A percentile compares a stretch with the other conserved stretches of the same genome.
Evolutionary conservation across 192 early-diverging fungal genomes (phyloP).

Genomic region (Tieghemiomyces parasiticus): DNA sequence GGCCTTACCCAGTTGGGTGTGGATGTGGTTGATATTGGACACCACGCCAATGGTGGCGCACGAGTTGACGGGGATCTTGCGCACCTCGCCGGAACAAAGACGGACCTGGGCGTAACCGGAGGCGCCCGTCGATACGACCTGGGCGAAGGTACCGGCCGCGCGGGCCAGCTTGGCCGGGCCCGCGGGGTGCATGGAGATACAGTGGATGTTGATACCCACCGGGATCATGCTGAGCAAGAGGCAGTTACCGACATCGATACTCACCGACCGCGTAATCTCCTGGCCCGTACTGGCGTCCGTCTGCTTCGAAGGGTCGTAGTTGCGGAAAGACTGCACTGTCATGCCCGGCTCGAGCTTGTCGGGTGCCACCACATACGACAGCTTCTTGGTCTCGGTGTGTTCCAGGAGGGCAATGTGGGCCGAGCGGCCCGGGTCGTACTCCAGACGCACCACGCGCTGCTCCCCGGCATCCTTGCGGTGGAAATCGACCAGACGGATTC

Average conservation of each 20-base stretch:
- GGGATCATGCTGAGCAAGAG: constrained; percentile 81
- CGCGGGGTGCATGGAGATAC: constrained; percentile 60
- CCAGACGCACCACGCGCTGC: constrained; percentile 74
- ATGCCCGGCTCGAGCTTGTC: constrained; percentile 59
- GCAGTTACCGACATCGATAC: constrained; percentile 75
- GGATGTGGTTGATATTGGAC: constrained; percentile 81
- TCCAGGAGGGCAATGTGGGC: constrained; percentile 77
- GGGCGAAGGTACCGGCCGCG: constrained; percentile 76
- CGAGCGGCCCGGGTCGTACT: constrained; percentile 87
- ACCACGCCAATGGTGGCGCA: constrained; percentile 83
- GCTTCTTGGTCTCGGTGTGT: constrained; percentile 55
- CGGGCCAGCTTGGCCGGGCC: constrained; percentile 66
- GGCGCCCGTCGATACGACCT: constrained; percentile 61
- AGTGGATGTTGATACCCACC: constrained; percentile 79
- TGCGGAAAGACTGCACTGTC: constrained; percentile 47
- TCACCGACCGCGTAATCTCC: constrained; percentile 23
- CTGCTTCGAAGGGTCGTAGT: constrained; percentile 21
- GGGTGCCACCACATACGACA: constrained; percentile 78
- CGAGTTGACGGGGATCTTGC: constrained; percentile 66
- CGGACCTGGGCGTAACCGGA: constrained; percentile 73
- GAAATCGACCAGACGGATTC: constrained; percentile 80
- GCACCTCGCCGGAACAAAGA: constrained; percentile 73
- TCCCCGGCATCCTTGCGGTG: constrained; percentile 51
- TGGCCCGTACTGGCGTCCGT: constrained; percentile 14
- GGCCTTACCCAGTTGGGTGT: constrained; percentile 76